Percentiles rank a stretch among this genome's conserved stretches.
Evolutionary conservation across 495 filamentous ascomycete genomes (phyloP).

Genomic region (Xylaria intraflava): DNA sequence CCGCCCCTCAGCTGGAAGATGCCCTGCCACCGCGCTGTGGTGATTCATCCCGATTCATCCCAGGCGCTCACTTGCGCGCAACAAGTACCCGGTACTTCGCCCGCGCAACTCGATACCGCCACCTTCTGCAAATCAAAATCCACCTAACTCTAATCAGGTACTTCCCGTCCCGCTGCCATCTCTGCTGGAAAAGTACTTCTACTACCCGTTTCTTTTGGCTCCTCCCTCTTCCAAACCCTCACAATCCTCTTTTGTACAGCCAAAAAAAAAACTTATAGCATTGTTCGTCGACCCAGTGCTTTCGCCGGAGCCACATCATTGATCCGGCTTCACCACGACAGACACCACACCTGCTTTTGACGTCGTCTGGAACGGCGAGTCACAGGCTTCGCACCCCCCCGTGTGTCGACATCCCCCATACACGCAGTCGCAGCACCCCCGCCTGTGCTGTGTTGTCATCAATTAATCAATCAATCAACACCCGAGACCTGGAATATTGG

Average conservation of each 20-base stretch:
- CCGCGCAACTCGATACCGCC: conserved; percentile 1
- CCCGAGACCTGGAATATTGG: conserved; percentile 14
- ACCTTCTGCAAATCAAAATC: conserved; percentile 4
- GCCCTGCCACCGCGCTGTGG: too few species aligned
- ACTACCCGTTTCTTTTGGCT: background rate
- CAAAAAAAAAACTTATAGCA: too few species aligned
- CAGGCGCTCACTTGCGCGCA: too few species aligned
- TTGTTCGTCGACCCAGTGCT: background rate
- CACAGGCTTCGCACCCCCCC: background rate
- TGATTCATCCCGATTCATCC: too few species aligned
- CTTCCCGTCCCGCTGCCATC: too few species aligned
- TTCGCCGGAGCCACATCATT: conserved; percentile 3
- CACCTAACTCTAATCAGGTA: background rate
- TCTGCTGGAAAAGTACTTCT: background rate
- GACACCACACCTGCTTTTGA: background rate
- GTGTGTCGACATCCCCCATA: conserved; percentile 3
- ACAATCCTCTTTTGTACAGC: background rate
- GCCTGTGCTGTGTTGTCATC: conserved; percentile 15
- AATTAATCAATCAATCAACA: conserved; percentile 7
- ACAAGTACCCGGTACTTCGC: too few species aligned
- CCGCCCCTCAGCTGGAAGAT: background rate
- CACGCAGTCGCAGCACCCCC: conserved; percentile 8
- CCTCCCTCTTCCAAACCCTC: background rate
- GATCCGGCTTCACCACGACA: background rate
- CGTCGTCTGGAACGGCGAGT: conserved; percentile 16